phyloP scores from a whole-genome alignment of 164 flowering plant genomes.

The Umbellularia californica region DNA sequence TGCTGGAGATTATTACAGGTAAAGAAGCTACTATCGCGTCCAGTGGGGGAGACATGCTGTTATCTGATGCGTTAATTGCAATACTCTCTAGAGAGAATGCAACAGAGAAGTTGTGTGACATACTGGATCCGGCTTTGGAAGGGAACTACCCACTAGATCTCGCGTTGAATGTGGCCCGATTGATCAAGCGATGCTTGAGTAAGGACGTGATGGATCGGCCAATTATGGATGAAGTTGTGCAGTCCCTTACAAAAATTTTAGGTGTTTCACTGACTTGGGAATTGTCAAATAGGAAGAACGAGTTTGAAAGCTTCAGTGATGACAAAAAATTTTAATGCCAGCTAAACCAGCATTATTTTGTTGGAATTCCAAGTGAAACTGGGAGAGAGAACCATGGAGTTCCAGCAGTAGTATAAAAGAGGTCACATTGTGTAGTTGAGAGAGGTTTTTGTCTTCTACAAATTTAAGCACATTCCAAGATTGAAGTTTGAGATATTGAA shows the following conservation, averaged over 20 bases:
- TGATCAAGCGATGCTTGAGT: conserved; percentile 41
- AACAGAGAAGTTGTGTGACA: conserved; percentile 27
- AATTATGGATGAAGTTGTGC: conserved; percentile 46
- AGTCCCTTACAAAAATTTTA: conserved; percentile 30
- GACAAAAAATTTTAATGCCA: background rate
- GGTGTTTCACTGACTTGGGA: conserved; percentile 36
- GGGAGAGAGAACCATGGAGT: background rate
- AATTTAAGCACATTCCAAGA: background rate
- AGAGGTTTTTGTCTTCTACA: background rate
- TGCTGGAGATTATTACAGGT: conserved; percentile 68
- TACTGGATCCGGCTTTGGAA: conserved; percentile 52
- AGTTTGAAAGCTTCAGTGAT: conserved; percentile 6
- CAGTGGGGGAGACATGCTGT: conserved; percentile 23
- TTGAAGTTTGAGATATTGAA: background rate
- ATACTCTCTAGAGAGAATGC: conserved; percentile 23
- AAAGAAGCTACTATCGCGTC: conserved; percentile 37
- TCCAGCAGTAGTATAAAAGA: background rate
- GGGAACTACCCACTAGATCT: conserved; percentile 45
- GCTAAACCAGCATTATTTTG: background rate
- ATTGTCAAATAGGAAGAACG: conserved; percentile 14
- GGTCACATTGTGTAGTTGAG: background rate
- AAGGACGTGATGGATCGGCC: conserved; percentile 45
- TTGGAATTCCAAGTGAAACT: background rate
- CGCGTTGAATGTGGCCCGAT: conserved; percentile 33
- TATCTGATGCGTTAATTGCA: conserved; percentile 25